phyloP scores from a whole-genome alignment of 106 monocot genomes.

The Xerophyta viscosa region DNA sequence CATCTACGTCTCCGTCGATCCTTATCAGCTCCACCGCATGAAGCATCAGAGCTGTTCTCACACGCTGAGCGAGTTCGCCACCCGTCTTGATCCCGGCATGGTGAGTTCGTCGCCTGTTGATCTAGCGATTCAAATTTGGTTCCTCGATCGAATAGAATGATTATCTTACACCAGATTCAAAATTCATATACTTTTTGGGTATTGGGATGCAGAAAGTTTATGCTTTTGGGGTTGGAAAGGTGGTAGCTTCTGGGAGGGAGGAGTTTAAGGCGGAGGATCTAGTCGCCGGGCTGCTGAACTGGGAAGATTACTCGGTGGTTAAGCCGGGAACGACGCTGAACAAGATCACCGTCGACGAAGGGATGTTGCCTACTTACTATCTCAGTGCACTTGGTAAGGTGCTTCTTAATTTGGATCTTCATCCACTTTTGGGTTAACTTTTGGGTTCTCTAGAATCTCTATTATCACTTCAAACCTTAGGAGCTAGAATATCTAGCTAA shows the following conservation, averaged over 20 bases:
- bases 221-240: conserved; percentile 19
- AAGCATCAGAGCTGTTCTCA: conserved; percentile 26
- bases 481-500: no score
- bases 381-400: conserved; percentile 14
- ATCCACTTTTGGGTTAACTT: no score
- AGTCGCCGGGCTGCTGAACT: conserved; percentile 9
- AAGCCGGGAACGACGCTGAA: conserved; percentile 10
- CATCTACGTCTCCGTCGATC: no score
- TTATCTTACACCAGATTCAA: no score
- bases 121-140: no score
- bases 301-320: conserved; percentile 24
- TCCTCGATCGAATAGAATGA: no score
- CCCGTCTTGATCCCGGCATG: conserved; percentile 9
- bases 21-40: conserved; percentile 37
- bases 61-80: neutral
- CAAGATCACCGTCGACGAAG: conserved; percentile 17
- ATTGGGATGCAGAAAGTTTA: conserved; percentile 6
- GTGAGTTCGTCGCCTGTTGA: neutral
- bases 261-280: conserved; percentile 12
- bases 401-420: no score
- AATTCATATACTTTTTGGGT: no score
- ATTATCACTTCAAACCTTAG: no score
- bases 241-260: conserved; percentile 18
- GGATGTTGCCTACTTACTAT: conserved; percentile 19
- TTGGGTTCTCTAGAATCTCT: no score